Evolutionary conservation across 2,329 filamentous ascomycete genomes (phyloP).

Genomic region (Fusarium subtropicale): DNA sequence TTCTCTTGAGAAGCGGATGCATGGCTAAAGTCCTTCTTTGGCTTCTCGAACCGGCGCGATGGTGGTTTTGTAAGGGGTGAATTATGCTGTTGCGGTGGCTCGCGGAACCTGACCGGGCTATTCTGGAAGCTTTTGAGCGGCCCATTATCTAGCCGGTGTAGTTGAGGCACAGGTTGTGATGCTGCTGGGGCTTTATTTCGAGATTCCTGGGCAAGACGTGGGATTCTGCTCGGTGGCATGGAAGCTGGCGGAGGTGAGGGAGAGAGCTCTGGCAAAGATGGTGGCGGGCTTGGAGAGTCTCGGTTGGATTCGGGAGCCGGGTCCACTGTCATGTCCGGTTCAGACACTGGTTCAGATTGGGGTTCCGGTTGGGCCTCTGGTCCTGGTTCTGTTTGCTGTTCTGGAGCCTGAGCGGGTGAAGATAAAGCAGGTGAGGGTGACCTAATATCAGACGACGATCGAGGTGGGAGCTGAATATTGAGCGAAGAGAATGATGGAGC

Average conservation of each 20-base stretch:
- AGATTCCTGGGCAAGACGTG: slow-evolving; percentile 7
- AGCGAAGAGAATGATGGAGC: slow-evolving; percentile 17
- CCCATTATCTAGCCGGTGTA: slow-evolving; percentile 60
- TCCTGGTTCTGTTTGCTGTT: neutral
- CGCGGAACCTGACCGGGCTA: slow-evolving; percentile 64
- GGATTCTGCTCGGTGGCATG: slow-evolving; percentile 34
- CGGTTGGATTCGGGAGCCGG: neutral
- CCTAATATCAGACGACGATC: neutral
- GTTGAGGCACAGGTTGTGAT: slow-evolving; percentile 28
- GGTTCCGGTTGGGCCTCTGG: neutral
- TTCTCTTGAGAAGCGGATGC: slow-evolving; percentile 1
- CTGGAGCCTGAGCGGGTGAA: neutral
- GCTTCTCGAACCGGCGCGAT: slow-evolving; percentile 43
- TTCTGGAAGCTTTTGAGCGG: slow-evolving; percentile 70
- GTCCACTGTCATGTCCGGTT: neutral
- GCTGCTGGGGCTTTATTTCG: slow-evolving; percentile 13
- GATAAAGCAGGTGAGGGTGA: slow-evolving; percentile 5
- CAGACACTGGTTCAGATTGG: neutral
- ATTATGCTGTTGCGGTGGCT: slow-evolving; percentile 52
- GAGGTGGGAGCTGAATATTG: slow-evolving; percentile 3
- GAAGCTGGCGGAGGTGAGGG: slow-evolving; percentile 27
- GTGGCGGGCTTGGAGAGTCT: slow-evolving; percentile 7
- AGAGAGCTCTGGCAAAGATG: slow-evolving; percentile 9
- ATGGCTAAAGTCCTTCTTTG: slow-evolving; percentile 19
- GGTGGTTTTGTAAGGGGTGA: slow-evolving; percentile 64